Percentiles rank a stretch among this genome's conserved stretches.
Evolutionary conservation across 495 filamentous ascomycete species (phyloP).

Genomic region (Xylaria sp.): DNA sequence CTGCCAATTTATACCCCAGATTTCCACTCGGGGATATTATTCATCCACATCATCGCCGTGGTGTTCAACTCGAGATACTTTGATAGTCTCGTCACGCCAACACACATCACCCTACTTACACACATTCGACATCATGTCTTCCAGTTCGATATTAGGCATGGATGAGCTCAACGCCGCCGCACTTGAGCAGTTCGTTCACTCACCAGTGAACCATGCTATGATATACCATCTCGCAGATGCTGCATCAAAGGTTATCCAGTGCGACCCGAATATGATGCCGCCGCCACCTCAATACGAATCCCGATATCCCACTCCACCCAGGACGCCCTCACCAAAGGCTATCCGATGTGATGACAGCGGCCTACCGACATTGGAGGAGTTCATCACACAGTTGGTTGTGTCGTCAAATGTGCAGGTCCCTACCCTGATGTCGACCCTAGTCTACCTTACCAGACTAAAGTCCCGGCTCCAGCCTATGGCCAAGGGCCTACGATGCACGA

Average conservation of each 20-base stretch:
- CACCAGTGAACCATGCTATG: constrained; percentile 83
- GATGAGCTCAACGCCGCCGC: constrained; percentile 75
- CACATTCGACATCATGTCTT: constrained; percentile 44
- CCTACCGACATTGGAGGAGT: constrained; percentile 82
- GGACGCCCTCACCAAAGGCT: constrained; percentile 68
- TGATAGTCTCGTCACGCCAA: constrained; percentile 27
- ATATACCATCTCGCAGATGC: constrained; percentile 82
- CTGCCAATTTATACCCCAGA: constrained; percentile 2
- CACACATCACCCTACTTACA: constrained; percentile 27
- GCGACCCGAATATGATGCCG: constrained; percentile 68
- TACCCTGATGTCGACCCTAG: constrained; percentile 93
- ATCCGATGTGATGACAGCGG: constrained; percentile 47
- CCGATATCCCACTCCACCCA: constrained; percentile 71
- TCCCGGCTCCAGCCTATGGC: constrained; percentile 87
- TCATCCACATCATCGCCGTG: constrained; percentile 21
- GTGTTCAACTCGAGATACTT: constrained; percentile 26
- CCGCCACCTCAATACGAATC: constrained; percentile 50
- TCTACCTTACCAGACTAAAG: constrained; percentile 87
- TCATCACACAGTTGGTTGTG: constrained; percentile 89
- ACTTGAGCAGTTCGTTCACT: constrained; percentile 86
- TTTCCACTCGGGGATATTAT: constrained; percentile 19
- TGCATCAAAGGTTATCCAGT: constrained; percentile 87
- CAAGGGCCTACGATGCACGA: constrained; percentile 96
- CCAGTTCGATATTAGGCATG: constrained; percentile 44
- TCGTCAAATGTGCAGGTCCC: constrained; percentile 96